Evolutionary conservation across 257 asterid genomes (phyloP), one percentile per base, ranked within the genome.

Genomic region (Lithospermum erythrorhizon): DNA sequence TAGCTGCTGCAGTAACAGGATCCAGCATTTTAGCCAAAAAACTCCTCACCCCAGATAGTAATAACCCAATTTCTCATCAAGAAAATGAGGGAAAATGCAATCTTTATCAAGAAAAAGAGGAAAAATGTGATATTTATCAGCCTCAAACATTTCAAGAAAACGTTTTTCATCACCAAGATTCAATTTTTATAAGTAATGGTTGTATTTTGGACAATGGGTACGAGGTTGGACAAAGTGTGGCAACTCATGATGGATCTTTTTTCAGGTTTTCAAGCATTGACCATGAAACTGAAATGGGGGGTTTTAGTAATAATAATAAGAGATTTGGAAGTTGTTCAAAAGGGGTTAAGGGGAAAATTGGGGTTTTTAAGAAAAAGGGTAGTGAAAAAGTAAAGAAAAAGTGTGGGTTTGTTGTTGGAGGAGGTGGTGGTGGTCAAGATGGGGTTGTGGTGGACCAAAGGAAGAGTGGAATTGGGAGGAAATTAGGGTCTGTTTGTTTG

Each of bases 1-100:
- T 77, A 9, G 93, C 84, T 21, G 91, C 95, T 15, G 86, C 87
- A 5, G 87, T 79, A 18, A 90, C 95, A 59, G 95, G 94, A 69
- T 84, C 94, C 67, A 81, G 90, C 52, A 82, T 87, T 73, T 68
- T 87, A 66, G 95, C 95, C 59, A 87, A 81, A 74, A 82, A 71
- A 63, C 71, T 84, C 20, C 69, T 78, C 22, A 65, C 74, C 52
- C 70, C 65, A 61, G 72, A 79, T 52, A 47, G n/a, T 55, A 55
- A 55, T 48, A 54, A 75, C 64, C 75, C 77, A 78, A 52, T 4
- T 68, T 61, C 63, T 16, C 69, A 59, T 69, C 62, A 57, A 62
- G 19, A 25, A 4, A 64, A 29, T 61, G 65, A 55, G 24, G 56
- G 19, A 61, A 57, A 29, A 61, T 11, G 11, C 2, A 41, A 68